Conservation (phyloP, 257 asterid genomes). For the Mentha longifolia region DNA sequence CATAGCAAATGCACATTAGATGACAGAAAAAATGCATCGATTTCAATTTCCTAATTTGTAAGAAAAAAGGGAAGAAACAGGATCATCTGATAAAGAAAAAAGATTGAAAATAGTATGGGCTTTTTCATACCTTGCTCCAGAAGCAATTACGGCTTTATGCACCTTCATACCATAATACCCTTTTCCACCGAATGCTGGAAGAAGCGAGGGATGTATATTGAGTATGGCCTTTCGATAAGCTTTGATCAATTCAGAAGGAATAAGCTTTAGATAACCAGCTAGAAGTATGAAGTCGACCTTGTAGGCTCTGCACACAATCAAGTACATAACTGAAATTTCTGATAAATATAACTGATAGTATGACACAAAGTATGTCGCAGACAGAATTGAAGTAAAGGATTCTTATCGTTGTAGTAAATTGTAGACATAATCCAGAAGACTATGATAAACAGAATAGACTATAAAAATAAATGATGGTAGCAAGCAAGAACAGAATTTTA, state of each 20-base stretch:
- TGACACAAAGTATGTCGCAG: background rate
- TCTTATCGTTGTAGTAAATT: no score
- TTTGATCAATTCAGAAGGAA: conserved; percentile 68
- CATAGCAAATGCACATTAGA: background rate
- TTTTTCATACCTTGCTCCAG: conserved; percentile 81
- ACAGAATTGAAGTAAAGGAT: no score
- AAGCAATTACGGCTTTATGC: conserved; percentile 85
- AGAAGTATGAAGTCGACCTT: conserved; percentile 69
- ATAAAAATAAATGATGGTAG: background rate
- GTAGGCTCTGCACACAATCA: conserved; percentile 44
- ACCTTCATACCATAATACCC: conserved; percentile 92
- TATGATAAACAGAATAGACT: no score
- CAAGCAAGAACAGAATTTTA: no score
- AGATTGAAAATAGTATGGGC: background rate
- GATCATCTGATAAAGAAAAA: background rate
- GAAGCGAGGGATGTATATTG: conserved; percentile 92
- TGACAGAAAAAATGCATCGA: background rate
- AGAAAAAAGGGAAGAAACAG: background rate
- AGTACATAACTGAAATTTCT: background rate
- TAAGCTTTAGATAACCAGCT: conserved; percentile 88
- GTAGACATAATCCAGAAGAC: no score
- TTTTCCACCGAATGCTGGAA: conserved; percentile 96
- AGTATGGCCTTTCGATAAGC: conserved; percentile 80
- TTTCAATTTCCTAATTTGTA: background rate
- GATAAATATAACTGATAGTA: background rate